Evolutionary conservation across 148 eudicot species (phyloP).

Genomic region (Vaccinium vitisidaea): DNA sequence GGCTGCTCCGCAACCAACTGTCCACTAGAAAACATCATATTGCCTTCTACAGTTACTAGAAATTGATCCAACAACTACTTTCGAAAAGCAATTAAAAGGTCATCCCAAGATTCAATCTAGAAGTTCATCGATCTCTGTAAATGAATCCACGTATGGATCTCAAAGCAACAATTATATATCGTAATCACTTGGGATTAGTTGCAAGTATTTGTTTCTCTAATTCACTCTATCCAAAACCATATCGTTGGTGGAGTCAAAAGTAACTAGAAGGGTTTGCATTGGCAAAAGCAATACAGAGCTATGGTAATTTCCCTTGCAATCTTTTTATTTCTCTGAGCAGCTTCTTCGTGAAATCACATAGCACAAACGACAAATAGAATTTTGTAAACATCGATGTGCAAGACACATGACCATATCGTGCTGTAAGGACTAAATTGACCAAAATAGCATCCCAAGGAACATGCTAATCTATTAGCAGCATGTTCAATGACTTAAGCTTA

Average conservation of each 20-base stretch:
- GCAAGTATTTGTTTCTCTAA: not conserved
- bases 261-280: not conserved
- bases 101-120: not conserved
- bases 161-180: not conserved
- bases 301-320: not conserved
- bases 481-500: too few species aligned
- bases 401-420: too few species aligned
- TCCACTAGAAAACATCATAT: not conserved
- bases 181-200: not conserved
- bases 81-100: not conserved
- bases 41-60: not conserved
- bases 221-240: not conserved
- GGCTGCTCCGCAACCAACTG: constrained; percentile 55
- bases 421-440: too few species aligned
- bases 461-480: too few species aligned
- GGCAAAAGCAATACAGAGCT: not conserved
- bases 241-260: not conserved
- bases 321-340: not conserved
- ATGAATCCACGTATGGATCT: too few species aligned
- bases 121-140: too few species aligned
- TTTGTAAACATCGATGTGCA: too few species aligned
- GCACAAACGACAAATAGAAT: not conserved
- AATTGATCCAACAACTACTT: not conserved
- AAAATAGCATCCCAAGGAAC: too few species aligned
- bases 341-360: not conserved